phyloP scores from a whole-genome alignment of 257 asterid genomes.

The Voacanga thouarsii region DNA sequence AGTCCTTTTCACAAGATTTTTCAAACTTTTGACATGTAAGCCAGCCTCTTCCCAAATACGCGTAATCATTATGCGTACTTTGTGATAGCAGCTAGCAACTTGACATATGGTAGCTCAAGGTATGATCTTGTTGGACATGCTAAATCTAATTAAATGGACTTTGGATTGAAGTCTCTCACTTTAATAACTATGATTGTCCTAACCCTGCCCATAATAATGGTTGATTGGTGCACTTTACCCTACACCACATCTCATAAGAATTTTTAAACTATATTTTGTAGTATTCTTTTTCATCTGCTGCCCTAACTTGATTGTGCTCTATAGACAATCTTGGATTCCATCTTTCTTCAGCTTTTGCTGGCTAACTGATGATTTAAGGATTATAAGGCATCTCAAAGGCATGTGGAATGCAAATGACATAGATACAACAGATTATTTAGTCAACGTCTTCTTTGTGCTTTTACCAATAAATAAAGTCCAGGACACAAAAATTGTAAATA shows the following conservation, averaged over 20 bases:
- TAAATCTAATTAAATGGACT: not conserved
- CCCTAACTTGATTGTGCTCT: slow-evolving; percentile 10
- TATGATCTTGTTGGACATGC: not conserved
- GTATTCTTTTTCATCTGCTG: not conserved
- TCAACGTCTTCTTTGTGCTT: too few relatives aligned
- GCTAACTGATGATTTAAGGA: too few relatives aligned
- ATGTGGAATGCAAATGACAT: too few relatives aligned
- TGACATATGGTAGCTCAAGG: not conserved
- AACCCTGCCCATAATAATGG: not conserved
- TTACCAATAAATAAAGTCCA: too few relatives aligned
- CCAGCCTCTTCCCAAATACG: too few relatives aligned
- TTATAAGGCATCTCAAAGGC: too few relatives aligned
- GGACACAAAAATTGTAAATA: too few relatives aligned
- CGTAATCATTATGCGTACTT: too few relatives aligned
- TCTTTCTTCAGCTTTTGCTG: too few relatives aligned
- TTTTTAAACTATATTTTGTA: not conserved
- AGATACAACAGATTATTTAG: too few relatives aligned
- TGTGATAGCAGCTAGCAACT: not conserved
- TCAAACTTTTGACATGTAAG: too few relatives aligned
- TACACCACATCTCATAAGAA: not conserved
- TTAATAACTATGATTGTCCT: not conserved
- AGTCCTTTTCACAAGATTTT: too few relatives aligned
- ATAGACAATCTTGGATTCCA: not conserved
- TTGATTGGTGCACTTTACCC: not conserved
- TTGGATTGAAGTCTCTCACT: not conserved